A percentile compares a stretch with the other conserved stretches of the same genome.
These are phyloP conservation scores for Penicillium olsonii DNA, from an alignment of 2,329 filamentous ascomycete species.

Conservation along the genomic window DNA sequence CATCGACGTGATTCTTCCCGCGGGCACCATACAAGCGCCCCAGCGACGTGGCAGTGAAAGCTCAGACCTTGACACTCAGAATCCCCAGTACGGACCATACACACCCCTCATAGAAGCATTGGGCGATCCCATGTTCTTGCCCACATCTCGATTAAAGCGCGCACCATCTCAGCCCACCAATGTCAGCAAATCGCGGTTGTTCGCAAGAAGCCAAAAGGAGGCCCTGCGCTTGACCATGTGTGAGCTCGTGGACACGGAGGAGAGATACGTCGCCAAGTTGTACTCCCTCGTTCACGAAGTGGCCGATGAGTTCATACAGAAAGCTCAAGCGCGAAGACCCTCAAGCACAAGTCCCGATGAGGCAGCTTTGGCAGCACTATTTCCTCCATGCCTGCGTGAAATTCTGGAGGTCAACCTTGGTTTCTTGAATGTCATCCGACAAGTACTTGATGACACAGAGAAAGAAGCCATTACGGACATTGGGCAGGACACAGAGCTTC, in stretches of 20 bases:
- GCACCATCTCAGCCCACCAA: constrained; percentile 85
- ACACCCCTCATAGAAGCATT: constrained; percentile 74
- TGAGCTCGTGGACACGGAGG: constrained; percentile 90
- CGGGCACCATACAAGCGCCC: constrained; percentile 69
- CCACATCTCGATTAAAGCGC: constrained; percentile 78
- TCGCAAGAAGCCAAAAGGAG: constrained; percentile 79
- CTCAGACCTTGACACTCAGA: constrained; percentile 27
- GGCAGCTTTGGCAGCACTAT: constrained; percentile 72
- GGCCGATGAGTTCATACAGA: constrained; percentile 75
- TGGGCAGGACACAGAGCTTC: constrained; percentile 57
- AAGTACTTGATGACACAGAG: constrained; percentile 79
- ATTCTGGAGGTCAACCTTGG: constrained; percentile 80
- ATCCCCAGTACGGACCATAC: constrained; percentile 72
- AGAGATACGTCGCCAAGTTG: constrained; percentile 87
- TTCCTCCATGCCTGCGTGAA: constrained; percentile 75
- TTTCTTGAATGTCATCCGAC: constrained; percentile 75
- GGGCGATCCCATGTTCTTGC: constrained; percentile 82
- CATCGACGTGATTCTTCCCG: constrained; percentile 80
- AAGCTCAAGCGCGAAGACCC: constrained; percentile 59
- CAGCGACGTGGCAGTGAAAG: constrained; percentile 63
- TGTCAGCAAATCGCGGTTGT: constrained; percentile 74
- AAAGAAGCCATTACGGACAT: constrained; percentile 77
- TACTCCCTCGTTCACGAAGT: constrained; percentile 79
- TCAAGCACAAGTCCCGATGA: constrained; percentile 71
- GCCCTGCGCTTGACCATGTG: constrained; percentile 83